Evolutionary conservation across 2,329 filamentous ascomycete species (phyloP), one percentile per base, ranked within the genome.

Genomic region (Helicocarpus griseus): DNA sequence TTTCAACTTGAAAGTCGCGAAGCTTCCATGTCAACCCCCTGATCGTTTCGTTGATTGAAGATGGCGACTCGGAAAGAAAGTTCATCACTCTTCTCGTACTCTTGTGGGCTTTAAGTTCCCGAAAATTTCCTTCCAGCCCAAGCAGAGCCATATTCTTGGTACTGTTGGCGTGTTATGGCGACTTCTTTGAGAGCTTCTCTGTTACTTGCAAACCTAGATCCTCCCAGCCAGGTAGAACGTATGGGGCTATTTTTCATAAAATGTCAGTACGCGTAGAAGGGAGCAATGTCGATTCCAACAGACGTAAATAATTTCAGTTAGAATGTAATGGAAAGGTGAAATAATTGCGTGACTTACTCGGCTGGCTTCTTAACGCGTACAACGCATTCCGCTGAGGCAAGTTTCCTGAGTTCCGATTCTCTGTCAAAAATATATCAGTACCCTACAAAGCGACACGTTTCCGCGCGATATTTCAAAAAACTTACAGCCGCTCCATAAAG

Each of bases 101-200:
- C 6, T 21, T 6, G 14, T 21, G n/a, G 8, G 2, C 9, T 24
- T 19, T 33, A 47, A 3, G 19, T 36, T 3, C 72, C 72, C 13
- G 72, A 73, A 64, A 95, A 93, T 63, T 80, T 87, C 61, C 81
- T 83, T 26, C 81, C 81, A 22, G 87, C 77, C 87, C 87, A 91
- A 1, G 72, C 74, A 51, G 79, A 80, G 7, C 93, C 93, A 63
- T 89, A 72, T 67, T 98, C 93, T 48, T 93, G 82, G 66, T 98
- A 98, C 64, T 98, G 89, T 55, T 86, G 79, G 64, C 87, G 88
- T 0, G 87, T 93, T n/a, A 96, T 86, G 1, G 82, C 78, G 11
- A 89, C 69, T 46, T 77, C 77, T 54, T 82, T 77, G 48, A 94
- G 57, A 48, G 74, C 73, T 36, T 86, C 77, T 39, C 76, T 75